phyloP scores from a whole-genome alignment of 2,329 filamentous ascomycete species.

The Metarhizium guizhouense region DNA sequence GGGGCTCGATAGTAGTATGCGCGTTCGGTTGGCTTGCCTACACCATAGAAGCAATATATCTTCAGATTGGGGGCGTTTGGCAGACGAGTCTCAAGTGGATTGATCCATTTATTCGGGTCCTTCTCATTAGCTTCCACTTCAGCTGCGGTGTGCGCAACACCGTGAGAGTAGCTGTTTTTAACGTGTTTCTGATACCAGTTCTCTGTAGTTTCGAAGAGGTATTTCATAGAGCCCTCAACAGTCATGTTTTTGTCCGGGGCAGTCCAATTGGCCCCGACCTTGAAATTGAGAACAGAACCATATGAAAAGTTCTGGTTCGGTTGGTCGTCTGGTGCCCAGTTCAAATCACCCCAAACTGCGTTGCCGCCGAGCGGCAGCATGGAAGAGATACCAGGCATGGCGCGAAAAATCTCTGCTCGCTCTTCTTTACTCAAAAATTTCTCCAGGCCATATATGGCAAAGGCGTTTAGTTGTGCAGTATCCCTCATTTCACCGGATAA shows the following conservation, averaged over 20 bases:
- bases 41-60: constrained; percentile 94
- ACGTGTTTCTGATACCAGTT: constrained; percentile 77
- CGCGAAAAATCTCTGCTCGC: constrained; percentile 85
- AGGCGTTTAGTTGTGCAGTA: constrained; percentile 90
- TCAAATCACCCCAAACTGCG: constrained; percentile 85
- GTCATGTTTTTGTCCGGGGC: constrained; percentile 69
- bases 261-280: constrained; percentile 52
- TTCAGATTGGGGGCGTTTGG: constrained; percentile 84
- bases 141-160: constrained; percentile 67
- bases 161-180: constrained; percentile 71
- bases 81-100: constrained; percentile 81
- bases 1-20: constrained; percentile 78
- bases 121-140: constrained; percentile 77
- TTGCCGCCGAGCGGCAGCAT: constrained; percentile 95
- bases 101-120: constrained; percentile 82
- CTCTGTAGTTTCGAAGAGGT: constrained; percentile 70
- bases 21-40: constrained; percentile 88
- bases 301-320: constrained; percentile 65
- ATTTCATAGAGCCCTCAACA: constrained; percentile 65
- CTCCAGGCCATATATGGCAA: constrained; percentile 93
- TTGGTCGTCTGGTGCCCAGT: constrained; percentile 80
- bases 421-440: constrained; percentile 90
- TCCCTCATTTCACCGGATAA: constrained; percentile 98
- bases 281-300: constrained; percentile 81
- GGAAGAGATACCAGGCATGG: constrained; percentile 92